Evolutionary conservation across 495 filamentous ascomycete species (phyloP), one percentile per base, ranked within the genome.

Genomic region (Chlorociboria aeruginascens): DNA sequence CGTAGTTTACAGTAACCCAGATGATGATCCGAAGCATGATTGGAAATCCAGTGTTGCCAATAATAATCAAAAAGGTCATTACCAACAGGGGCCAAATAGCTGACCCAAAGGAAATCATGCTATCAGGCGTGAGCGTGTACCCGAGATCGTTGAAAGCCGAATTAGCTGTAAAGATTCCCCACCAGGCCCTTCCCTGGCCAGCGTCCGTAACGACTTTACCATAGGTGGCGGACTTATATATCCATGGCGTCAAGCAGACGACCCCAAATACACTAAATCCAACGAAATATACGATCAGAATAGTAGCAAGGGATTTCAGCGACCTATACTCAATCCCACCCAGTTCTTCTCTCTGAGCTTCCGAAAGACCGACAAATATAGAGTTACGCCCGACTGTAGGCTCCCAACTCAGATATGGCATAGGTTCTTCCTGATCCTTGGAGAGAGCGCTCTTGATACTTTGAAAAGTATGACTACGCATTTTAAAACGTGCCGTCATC

Each of bases 301-400:
- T 79, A 37, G 84, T 63, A 1, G 85, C 82, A 32, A 97, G 62
- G 6, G 86, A 86, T 62, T 95, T 95, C 37, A 96, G 65, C 0
- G 89, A 82, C 7, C 90, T 78, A 58, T 97, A 97, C 65, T 97
- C 89, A 39, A 96, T 95, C 10, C 89, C 89, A 3, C 89, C 89
- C 10, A 97, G 69, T 59, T 97, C 90, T 54, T 97, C 86, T 41
- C 89, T 74, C 63, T 97, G 89, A 49, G 86, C 86, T 61, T 93
- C 85, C 0, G 81, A 86, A 43, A 97, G 65, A 61, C 89, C 85
- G 7, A 92, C 71, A 53, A 98, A 98, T 13, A 82, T 80, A 28
- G 89, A 95, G 60, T 97, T 97, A 35, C 92, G 75, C 13, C 85
- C 92, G 33, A 95, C 69, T 0, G 92, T 98, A 6, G 92, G 86